Evolutionary conservation across 1,139 yeast species (phyloP).

Genomic region (Suhomyces terraborum): DNA sequence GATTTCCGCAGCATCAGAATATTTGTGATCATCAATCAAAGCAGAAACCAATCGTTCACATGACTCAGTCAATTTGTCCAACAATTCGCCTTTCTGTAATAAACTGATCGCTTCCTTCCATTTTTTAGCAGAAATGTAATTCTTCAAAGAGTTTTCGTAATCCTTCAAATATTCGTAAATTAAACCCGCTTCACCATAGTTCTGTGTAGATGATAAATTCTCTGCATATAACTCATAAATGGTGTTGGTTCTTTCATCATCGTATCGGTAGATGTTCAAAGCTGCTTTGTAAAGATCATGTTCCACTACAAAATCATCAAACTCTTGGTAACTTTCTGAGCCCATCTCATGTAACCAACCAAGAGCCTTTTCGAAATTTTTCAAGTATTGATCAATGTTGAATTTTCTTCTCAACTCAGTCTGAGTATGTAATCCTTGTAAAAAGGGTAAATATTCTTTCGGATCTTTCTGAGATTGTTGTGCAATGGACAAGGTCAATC

Average conservation of each 20-base stretch:
- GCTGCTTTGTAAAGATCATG: constrained; percentile 78
- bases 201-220: constrained; percentile 53
- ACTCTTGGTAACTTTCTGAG: constrained; percentile 52
- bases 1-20: constrained; percentile 82
- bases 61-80: constrained; percentile 39
- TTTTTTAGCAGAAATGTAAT: constrained; percentile 66
- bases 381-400: constrained; percentile 77
- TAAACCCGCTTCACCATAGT: constrained; percentile 73
- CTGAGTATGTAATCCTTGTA: constrained; percentile 75
- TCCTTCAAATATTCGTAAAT: constrained; percentile 70
- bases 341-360: constrained; percentile 61
- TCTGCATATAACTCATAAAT: constrained; percentile 67
- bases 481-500: constrained; percentile 78
- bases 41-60: constrained; percentile 62
- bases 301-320: constrained; percentile 66
- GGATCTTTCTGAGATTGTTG: constrained; percentile 98
- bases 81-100: constrained; percentile 43
- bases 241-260: constrained; percentile 52
- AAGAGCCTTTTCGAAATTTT: constrained; percentile 68
- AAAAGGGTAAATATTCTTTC: constrained; percentile 90
- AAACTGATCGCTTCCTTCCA: constrained; percentile 86
- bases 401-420: constrained; percentile 67
- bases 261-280: constrained; percentile 60
- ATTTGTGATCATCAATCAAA: constrained; percentile 70
- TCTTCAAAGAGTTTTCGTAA: constrained; percentile 61